phyloP scores from a whole-genome alignment of 1,284 basidiomycete species.

The Takashimella tepidaria region DNA sequence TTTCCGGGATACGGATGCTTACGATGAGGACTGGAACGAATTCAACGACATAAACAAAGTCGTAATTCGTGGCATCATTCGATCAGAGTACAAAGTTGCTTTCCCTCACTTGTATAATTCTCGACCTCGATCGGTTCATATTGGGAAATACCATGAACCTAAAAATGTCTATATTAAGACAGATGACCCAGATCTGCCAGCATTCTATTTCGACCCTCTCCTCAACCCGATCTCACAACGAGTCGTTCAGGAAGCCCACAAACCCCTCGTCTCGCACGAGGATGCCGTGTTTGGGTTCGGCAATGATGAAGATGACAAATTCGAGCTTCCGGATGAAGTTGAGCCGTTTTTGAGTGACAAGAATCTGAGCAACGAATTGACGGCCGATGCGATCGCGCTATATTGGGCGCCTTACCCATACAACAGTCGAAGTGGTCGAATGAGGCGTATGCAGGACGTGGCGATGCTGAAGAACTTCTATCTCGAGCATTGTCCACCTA shows the following conservation, averaged over 20 bases:
- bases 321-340: constrained; percentile 75
- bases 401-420: constrained; percentile 99
- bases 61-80: constrained; percentile 97
- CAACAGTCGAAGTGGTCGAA: constrained; percentile 83
- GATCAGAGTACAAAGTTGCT: constrained; percentile 98
- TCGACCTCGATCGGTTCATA: constrained; percentile 87
- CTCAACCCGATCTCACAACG: constrained; percentile 94
- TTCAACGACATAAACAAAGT: constrained; percentile 99
- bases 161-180: constrained; percentile 99
- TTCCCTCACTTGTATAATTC: constrained; percentile 99
- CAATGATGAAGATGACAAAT: constrained; percentile 72
- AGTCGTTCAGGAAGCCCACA: constrained; percentile 75
- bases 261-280: constrained; percentile 78
- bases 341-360: constrained; percentile 78
- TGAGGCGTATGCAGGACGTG: constrained; percentile 89
- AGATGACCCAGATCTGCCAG: constrained; percentile 97
- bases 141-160: constrained; percentile 86
- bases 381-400: constrained; percentile 92
- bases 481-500: constrained; percentile 94
- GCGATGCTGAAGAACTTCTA: constrained; percentile 98
- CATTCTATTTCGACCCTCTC: constrained; percentile 98
- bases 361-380: constrained; percentile 82
- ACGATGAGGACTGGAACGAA: constrained; percentile 99
- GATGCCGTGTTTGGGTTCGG: constrained; percentile 82
- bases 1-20: constrained; percentile 86